Conservation (phyloP, 202 grass and related monocot genomes). For the Thinopyrum obtusiflorum region DNA sequence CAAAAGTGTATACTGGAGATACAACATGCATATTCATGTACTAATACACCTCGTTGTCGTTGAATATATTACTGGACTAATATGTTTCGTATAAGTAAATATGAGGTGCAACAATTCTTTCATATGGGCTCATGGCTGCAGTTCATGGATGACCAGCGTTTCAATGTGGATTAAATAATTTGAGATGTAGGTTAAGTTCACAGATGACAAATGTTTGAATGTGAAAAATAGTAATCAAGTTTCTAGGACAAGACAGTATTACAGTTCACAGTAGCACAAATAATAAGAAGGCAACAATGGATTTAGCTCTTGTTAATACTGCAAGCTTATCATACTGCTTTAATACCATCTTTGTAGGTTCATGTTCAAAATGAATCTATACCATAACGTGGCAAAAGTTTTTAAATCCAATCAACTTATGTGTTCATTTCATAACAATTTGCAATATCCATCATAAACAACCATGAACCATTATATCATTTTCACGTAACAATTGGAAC, state of each 20-base stretch:
- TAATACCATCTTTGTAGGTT: neutral
- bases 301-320: neutral
- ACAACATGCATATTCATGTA: neutral
- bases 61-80: neutral
- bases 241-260: neutral
- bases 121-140: neutral
- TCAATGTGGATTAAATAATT: neutral
- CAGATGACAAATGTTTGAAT: neutral
- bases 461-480: neutral
- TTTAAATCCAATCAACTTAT: neutral
- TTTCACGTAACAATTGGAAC: constrained; percentile 9
- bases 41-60: neutral
- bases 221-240: neutral
- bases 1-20: constrained; percentile 5
- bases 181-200: neutral
- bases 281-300: neutral
- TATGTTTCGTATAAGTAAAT: neutral
- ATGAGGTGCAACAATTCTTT: neutral
- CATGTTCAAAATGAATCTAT: neutral
- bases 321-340: neutral
- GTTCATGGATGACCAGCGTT: neutral
- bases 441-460: neutral
- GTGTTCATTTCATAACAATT: neutral
- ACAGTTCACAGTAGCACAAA: constrained; percentile 15
- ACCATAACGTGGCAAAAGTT: neutral